phyloP scores from a whole-genome alignment of 73 alveolate species.

The Paramecium tetraurelia region DNA sequence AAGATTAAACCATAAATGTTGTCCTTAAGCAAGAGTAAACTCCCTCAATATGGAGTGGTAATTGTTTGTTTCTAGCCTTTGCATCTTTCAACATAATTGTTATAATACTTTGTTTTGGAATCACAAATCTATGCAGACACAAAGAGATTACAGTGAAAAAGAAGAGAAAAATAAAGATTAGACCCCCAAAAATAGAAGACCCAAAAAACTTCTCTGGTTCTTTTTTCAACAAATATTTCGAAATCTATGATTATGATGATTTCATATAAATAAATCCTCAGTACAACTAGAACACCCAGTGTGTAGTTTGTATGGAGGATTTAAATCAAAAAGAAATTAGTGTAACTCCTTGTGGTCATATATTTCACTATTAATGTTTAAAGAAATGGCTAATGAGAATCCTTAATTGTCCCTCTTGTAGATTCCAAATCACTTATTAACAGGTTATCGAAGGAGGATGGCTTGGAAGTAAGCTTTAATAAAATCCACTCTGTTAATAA shows the following conservation, averaged over 20 bases:
- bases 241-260: not conserved
- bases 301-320: conserved; percentile 49
- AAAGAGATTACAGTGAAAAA: not conserved
- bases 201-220: conserved; percentile 11
- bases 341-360: conserved; percentile 47
- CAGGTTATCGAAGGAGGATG: not conserved
- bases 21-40: not conserved
- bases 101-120: not conserved
- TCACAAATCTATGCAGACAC: not conserved
- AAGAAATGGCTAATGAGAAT: conserved; percentile 52
- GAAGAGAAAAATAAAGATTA: not conserved
- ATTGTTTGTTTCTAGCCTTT: not conserved
- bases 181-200: not conserved
- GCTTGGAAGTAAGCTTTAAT: not conserved
- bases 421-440: not conserved
- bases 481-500: not conserved
- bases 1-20: not conserved
- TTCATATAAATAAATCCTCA: not conserved
- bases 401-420: conserved; percentile 53
- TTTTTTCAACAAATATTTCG: not conserved
- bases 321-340: not conserved
- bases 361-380: conserved; percentile 47
- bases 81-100: not conserved
- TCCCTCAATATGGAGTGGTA: not conserved
- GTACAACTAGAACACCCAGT: not conserved